Evolutionary conservation across 2,329 filamentous ascomycete genomes (phyloP), one percentile per base, ranked within the genome.

Genomic region (Decorospora gaudefroyi): DNA sequence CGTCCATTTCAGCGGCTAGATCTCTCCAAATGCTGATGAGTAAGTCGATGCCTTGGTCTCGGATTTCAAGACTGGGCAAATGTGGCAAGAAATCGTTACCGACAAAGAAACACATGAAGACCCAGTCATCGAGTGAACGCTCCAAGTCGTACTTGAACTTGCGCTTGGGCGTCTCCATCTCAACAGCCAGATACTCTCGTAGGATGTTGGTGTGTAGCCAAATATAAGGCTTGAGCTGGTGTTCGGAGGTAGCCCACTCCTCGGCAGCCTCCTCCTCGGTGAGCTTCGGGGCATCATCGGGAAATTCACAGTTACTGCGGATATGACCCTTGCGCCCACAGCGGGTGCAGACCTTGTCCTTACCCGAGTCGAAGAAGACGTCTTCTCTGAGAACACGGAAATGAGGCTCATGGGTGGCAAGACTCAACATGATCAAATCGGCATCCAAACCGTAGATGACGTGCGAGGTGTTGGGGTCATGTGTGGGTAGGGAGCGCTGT

Each of bases 41-140:
- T 1, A 91, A 95, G 67, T 99, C 92, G 65, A 99, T 99, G 34
- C 92, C 92, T 67, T 96, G 91, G 65, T 99, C 93, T 49, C 93
- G 84, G 68, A 99, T 97, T 70, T 97, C 93, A 46, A 99, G 79
- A 62, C 92, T 95, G n/a, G 93, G 93, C 46, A 99, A 77, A 78
- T 99, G 93, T 36, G 93, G 93, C 57, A 99, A 75, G 74, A 99
- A 99, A 76, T 99, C 95, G 72, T 99, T 99, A 57, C 92, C 92
- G 43, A 97, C 92, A 68, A 97, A 97, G 75, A 95, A 97, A 74
- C 92, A 97, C 84, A 97, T 93, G 70, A 97, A 97, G 10, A 97
- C 90, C 93, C 92, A 97, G 68, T 97, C 92, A 71, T 97, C 93
- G 46, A 97, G 82, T 17, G 91, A 91, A 55, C 93, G 85, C 72